phyloP scores from a whole-genome alignment of 1,284 basidiomycete species.

The Wallemia mellicola region DNA sequence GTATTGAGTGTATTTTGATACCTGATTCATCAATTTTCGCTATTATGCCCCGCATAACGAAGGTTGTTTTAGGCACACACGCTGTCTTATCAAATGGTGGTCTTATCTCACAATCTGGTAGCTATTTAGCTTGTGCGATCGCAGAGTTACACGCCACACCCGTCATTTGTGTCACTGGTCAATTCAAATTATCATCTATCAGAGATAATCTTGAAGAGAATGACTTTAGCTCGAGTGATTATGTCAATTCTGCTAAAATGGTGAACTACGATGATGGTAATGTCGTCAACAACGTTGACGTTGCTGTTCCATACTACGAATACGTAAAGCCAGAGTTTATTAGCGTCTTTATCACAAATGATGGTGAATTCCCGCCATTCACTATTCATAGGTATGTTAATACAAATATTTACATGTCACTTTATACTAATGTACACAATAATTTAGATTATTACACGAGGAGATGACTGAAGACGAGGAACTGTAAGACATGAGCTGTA shows the following conservation, averaged over 20 bases:
- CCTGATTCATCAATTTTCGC: constrained; percentile 86
- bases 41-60: constrained; percentile 86
- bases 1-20: constrained; percentile 76
- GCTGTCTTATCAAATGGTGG: neutral
- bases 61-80: constrained; percentile 76
- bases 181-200: constrained; percentile 29
- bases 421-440: neutral
- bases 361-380: constrained; percentile 13
- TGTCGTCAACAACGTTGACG: constrained; percentile 53
- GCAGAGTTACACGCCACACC: constrained; percentile 14
- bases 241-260: neutral
- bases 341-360: constrained; percentile 83
- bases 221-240: constrained; percentile 2
- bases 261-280: constrained; percentile 23
- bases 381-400: neutral
- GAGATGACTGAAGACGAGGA: neutral
- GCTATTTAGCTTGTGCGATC: neutral
- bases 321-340: constrained; percentile 75
- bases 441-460: neutral
- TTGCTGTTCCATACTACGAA: constrained; percentile 75
- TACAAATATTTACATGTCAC: neutral
- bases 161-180: constrained; percentile 27
- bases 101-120: neutral
- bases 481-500: no score
- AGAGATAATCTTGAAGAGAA: constrained; percentile 6